These are phyloP conservation scores for Bryum argenteum DNA, from an alignment of 225 moss, liverwort and hornwort genomes.

Conservation along the genomic window DNA sequence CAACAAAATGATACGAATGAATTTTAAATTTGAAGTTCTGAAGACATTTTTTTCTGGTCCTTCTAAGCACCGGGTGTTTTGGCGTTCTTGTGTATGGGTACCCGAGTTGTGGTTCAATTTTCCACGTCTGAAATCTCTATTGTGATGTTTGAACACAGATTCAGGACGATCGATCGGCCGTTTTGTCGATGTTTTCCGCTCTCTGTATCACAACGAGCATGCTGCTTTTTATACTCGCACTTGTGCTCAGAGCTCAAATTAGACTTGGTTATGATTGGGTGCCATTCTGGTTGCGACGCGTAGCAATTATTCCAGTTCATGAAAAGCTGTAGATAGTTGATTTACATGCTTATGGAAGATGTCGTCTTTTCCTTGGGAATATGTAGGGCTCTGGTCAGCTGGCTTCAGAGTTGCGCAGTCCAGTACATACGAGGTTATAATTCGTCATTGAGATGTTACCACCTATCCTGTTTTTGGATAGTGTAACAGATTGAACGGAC, in stretches of 20 bases:
- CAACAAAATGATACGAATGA: too few relatives aligned
- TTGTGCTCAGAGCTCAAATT: slow-evolving; percentile 35
- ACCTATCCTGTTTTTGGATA: not conserved
- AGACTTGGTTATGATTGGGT: slow-evolving; percentile 48
- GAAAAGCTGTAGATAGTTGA: slow-evolving; percentile 46
- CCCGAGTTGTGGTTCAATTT: slow-evolving; percentile 2
- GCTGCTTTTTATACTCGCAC: slow-evolving; percentile 36
- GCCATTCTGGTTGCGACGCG: slow-evolving; percentile 50
- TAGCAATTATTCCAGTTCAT: slow-evolving; percentile 49
- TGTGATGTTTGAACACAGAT: slow-evolving; percentile 31
- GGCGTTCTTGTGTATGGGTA: slow-evolving; percentile 2
- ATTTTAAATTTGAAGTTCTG: not conserved
- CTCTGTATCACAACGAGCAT: slow-evolving; percentile 36
- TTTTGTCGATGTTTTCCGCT: slow-evolving; percentile 27
- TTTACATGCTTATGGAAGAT: not conserved
- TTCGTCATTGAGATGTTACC: too few relatives aligned
- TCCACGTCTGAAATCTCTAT: slow-evolving; percentile 24
- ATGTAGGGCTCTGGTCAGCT: not conserved
- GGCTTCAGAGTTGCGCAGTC: not conserved
- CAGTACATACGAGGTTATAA: not conserved
- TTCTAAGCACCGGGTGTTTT: not conserved
- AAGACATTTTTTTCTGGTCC: not conserved
- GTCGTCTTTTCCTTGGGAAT: not conserved
- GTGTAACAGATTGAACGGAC: not conserved
- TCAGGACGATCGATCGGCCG: slow-evolving; percentile 20